Base-by-base conservation (phyloP, 140 eudicot species). In the Senecio squalidus region DNA sequence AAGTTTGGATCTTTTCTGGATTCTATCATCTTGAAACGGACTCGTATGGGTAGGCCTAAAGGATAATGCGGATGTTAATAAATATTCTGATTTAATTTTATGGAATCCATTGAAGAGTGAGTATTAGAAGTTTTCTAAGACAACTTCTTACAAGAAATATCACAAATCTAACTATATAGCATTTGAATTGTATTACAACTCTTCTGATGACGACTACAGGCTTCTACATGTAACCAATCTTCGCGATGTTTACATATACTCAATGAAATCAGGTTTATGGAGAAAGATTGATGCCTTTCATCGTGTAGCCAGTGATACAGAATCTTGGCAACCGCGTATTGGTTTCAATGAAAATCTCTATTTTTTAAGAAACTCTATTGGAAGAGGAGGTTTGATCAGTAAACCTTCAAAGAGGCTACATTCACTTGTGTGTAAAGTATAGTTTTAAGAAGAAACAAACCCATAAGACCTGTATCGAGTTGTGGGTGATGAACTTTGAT, bases 101-200 rank as follows among this genome's bases (percentile, higher is more conserved):
- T 62, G 68, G 68, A 62, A 62, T 30, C 68, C 68, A 17, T 29
- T 62, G 57, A 62, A 57, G 22, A 9, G 14, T 13, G 68, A 62
- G n/a, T 30, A 46, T 31, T 28, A 46, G 45, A 62, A n/a, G 31
- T 17, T 62, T 26, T 28, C 68, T 14, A 46, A n/a, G 46, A 4
- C 58, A n/a, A 31, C 28, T 45, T 40, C 8, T 38, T 13, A n/a
- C 6, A 0, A 6, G 2, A n/a, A n/a, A 27, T 28, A 24, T 13
- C 15, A 53, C 24, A 0, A 27, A n/a, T n/a, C 23, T 13, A 17
- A 10, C 21, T 5, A 6, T 15, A 5, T 8, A 21, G 44, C n/a
- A 20, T 28, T 14, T 5, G 56, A 6, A 31, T 28, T 62, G 46
- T 47, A 64, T 52, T 51, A 64, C 22, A 48, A 0, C 38, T 48